Percentiles rank a stretch among this genome's conserved stretches.
These are phyloP conservation scores for Cruciata laevipes DNA, from an alignment of 257 asterid genomes.

Conservation along the genomic window DNA sequence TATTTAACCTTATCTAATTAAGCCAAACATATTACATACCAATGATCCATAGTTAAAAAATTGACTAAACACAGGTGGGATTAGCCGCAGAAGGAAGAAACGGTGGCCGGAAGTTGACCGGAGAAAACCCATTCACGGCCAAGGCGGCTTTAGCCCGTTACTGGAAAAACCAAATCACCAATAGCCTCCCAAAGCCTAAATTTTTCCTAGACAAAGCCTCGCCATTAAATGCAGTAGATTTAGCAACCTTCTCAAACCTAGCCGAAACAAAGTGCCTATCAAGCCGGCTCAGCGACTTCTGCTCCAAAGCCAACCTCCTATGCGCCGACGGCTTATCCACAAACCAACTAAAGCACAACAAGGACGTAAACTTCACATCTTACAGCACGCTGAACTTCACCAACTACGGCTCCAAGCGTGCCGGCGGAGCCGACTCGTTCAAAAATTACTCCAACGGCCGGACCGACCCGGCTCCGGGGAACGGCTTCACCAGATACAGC, in stretches of 20 bases:
- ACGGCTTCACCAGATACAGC: constrained; percentile 68
- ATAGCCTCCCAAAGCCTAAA: constrained; percentile 25
- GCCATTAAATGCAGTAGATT: constrained; percentile 14
- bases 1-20: no score
- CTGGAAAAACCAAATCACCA: constrained; percentile 29
- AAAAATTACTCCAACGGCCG: constrained; percentile 40
- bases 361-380: constrained; percentile 35
- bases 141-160: constrained; percentile 25
- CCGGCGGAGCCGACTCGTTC: constrained; percentile 52
- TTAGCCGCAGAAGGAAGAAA: not conserved
- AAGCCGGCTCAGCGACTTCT: constrained; percentile 46
- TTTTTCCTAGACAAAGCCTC: constrained; percentile 28
- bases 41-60: no score
- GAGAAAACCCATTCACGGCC: constrained; percentile 25
- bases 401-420: constrained; percentile 49
- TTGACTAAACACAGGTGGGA: constrained; percentile 15
- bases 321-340: constrained; percentile 42
- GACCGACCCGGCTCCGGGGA: constrained; percentile 21
- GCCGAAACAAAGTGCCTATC: constrained; percentile 33
- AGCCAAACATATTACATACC: no score
- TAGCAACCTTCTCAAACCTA: constrained; percentile 21
- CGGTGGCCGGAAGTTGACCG: constrained; percentile 15
- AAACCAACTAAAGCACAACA: constrained; percentile 45
- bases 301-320: constrained; percentile 51
- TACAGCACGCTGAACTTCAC: constrained; percentile 52